These are phyloP conservation scores for Allium fistulosum DNA, from an alignment of 106 monocot species.

Conservation along the genomic window DNA sequence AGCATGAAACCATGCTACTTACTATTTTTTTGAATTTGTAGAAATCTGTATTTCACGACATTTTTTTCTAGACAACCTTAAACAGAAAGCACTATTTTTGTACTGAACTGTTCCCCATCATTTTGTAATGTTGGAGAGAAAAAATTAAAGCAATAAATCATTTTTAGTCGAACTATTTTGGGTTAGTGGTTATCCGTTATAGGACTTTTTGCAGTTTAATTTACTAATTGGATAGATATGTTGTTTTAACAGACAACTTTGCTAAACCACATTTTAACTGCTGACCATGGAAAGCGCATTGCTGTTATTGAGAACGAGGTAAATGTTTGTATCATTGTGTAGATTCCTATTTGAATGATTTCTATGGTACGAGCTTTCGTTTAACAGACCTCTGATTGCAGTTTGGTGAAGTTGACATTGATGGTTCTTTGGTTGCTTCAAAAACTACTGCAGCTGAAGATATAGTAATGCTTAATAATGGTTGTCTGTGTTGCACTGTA, in stretches of 20 bases:
- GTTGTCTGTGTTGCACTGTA: slow-evolving; percentile 96
- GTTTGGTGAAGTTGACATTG: slow-evolving; percentile 96
- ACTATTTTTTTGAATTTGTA: too few species aligned
- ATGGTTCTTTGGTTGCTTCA: slow-evolving; percentile 93
- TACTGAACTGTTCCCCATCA: too few species aligned
- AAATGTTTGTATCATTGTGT: background rate
- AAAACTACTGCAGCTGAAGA: slow-evolving; percentile 83
- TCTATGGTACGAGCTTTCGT: too few species aligned
- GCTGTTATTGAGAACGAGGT: slow-evolving; percentile 99
- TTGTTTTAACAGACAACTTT: slow-evolving; percentile 72
- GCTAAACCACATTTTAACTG: slow-evolving; percentile 94
- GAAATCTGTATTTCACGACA: background rate
- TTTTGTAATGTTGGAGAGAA: too few species aligned
- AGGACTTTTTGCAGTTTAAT: too few species aligned
- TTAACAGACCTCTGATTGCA: slow-evolving; percentile 15
- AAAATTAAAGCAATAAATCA: too few species aligned
- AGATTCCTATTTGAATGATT: too few species aligned
- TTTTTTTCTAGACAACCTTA: background rate
- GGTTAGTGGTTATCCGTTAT: too few species aligned
- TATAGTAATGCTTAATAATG: slow-evolving; percentile 97
- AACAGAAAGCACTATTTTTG: background rate
- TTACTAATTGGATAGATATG: background rate
- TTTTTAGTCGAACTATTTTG: too few species aligned
- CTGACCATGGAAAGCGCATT: slow-evolving; percentile 93
- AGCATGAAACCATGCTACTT: too few species aligned